These are phyloP conservation scores for Cordia subcordata DNA, from an alignment of 257 asterid genomes.

Conservation along the genomic window DNA sequence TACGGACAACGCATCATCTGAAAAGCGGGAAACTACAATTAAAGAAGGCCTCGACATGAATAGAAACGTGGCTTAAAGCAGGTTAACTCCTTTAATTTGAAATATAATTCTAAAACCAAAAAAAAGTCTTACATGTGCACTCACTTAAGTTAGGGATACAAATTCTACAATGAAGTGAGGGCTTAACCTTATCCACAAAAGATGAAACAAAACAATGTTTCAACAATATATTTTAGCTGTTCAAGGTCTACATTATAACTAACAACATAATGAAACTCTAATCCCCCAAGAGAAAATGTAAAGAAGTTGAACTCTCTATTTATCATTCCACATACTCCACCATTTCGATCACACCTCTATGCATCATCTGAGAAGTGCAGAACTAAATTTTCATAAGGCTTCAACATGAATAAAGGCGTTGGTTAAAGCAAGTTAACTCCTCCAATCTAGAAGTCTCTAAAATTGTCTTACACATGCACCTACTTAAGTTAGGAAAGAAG, in stretches of 20 bases:
- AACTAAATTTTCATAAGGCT: background rate
- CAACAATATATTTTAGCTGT: too few species aligned
- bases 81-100: background rate
- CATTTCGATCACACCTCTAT: too few species aligned
- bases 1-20: background rate
- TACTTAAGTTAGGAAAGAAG: background rate
- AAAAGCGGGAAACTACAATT: background rate
- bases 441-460: too few species aligned
- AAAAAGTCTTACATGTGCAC: background rate
- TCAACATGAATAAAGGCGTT: background rate
- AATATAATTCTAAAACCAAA: too few species aligned
- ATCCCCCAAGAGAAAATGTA: too few species aligned
- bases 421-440: background rate
- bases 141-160: background rate
- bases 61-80: background rate
- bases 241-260: too few species aligned
- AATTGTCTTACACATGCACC: background rate
- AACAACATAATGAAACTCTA: too few species aligned
- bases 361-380: background rate
- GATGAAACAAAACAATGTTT: too few species aligned
- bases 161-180: background rate
- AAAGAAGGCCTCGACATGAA: background rate
- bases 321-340: too few species aligned
- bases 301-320: too few species aligned
- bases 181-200: background rate